phyloP scores from a whole-genome alignment of 2,329 filamentous ascomycete genomes.

The Phoma herbarum region DNA sequence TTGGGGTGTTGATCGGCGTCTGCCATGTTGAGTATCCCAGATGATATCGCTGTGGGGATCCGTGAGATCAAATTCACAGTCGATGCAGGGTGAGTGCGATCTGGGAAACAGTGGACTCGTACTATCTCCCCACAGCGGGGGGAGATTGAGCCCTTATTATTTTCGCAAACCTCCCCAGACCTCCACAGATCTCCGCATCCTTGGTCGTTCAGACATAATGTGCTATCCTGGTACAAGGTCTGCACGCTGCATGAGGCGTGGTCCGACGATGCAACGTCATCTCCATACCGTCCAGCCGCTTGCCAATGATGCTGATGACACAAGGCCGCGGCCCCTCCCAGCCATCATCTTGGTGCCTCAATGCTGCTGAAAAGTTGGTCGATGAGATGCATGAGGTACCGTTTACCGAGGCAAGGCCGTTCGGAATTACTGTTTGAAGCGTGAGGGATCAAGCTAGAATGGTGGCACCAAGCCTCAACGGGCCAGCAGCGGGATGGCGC shows the following conservation, averaged over 20 bases:
- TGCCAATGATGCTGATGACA: slow-evolving; percentile 11
- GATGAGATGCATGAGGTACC: slow-evolving; percentile 5
- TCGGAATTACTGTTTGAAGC: slow-evolving; percentile 28
- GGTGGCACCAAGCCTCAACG: slow-evolving; percentile 26
- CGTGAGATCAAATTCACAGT: neutral
- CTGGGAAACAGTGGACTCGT: neutral
- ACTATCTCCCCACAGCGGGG: slow-evolving; percentile 2
- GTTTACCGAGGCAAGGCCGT: slow-evolving; percentile 27
- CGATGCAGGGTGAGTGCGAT: neutral
- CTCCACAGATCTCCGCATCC: slow-evolving; percentile 10
- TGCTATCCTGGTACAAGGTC: slow-evolving; percentile 19
- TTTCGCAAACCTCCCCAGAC: slow-evolving; percentile 6
- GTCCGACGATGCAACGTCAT: slow-evolving; percentile 20
- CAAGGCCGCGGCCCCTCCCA: slow-evolving; percentile 9
- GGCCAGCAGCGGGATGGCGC: slow-evolving; percentile 28
- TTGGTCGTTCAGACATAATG: slow-evolving; percentile 2
- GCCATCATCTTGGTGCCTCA: neutral
- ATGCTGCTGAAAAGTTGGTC: slow-evolving; percentile 5
- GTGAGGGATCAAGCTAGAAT: slow-evolving; percentile 13
- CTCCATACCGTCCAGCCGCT: neutral
- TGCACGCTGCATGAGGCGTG: slow-evolving; percentile 21
- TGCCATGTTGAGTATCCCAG: slow-evolving; percentile 18
- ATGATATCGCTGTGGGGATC: neutral
- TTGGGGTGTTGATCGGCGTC: slow-evolving; percentile 30
- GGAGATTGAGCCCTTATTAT: slow-evolving; percentile 7